Evolutionary conservation across 2,329 filamentous ascomycete species (phyloP).

Genomic region (Alternaria atra): DNA sequence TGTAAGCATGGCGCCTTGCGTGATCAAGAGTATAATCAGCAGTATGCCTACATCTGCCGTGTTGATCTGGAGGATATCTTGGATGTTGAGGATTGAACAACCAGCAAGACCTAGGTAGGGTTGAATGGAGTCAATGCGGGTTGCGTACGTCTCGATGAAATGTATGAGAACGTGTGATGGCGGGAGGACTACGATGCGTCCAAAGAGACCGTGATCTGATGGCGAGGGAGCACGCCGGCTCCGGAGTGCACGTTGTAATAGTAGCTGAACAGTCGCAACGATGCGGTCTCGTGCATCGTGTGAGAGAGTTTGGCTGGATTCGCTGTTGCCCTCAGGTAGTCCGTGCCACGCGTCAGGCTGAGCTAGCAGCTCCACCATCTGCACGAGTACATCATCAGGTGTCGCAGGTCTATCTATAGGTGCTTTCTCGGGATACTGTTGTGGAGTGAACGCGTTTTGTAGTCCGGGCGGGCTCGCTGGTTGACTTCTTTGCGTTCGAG

Average conservation of each 20-base stretch:
- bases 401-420: neutral
- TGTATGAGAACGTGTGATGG: slow-evolving; percentile 13
- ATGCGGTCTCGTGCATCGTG: slow-evolving; percentile 12
- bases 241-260: slow-evolving; percentile 10
- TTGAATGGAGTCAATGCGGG: slow-evolving; percentile 12
- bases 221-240: neutral
- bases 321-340: neutral
- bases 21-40: slow-evolving; percentile 7
- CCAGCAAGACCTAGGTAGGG: slow-evolving; percentile 16
- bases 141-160: slow-evolving; percentile 9
- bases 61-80: slow-evolving; percentile 10
- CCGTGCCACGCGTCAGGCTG: slow-evolving; percentile 7
- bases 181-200: slow-evolving; percentile 12
- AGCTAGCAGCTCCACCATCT: slow-evolving; percentile 11
- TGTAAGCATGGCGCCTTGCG: slow-evolving; percentile 16
- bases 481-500: neutral
- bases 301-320: neutral
- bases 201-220: slow-evolving; percentile 9
- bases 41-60: slow-evolving; percentile 11
- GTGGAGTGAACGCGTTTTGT: neutral
- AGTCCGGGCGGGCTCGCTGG: neutral
- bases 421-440: neutral
- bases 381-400: slow-evolving; percentile 5
- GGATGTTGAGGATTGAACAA: slow-evolving; percentile 4
- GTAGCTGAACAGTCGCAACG: slow-evolving; percentile 10